Evolutionary conservation across 2,329 filamentous ascomycete genomes (phyloP).

Genomic region (Botrytis elliptica): DNA sequence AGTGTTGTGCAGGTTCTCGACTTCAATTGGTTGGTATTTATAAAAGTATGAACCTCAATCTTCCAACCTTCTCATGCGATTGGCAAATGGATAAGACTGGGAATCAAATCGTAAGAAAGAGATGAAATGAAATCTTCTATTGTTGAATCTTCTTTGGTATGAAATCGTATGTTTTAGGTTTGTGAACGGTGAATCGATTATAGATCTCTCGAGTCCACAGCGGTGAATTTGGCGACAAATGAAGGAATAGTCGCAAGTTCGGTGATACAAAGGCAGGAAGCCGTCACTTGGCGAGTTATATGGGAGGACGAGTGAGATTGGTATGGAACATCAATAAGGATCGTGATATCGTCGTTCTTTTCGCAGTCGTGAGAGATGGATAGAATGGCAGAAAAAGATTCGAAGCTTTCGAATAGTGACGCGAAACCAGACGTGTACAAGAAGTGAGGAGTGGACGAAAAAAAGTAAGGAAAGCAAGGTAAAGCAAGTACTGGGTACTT

Average conservation of each 20-base stretch:
- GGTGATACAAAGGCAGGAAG: slow-evolving; percentile 20
- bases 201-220: slow-evolving; percentile 7
- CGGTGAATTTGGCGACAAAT: slow-evolving; percentile 8
- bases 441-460: not conserved
- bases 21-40: slow-evolving; percentile 4
- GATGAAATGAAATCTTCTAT: not conserved
- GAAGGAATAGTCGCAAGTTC: not conserved
- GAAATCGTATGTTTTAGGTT: slow-evolving; percentile 8
- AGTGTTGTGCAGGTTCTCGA: not conserved
- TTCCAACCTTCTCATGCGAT: not conserved
- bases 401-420: not conserved
- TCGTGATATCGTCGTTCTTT: slow-evolving; percentile 12
- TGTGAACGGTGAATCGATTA: slow-evolving; percentile 16
- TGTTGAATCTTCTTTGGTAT: not conserved
- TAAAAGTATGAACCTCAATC: not conserved
- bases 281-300: slow-evolving; percentile 24
- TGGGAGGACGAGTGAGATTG: slow-evolving; percentile 21
- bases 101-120: not conserved
- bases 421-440: slow-evolving; percentile 1
- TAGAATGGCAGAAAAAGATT: slow-evolving; percentile 4
- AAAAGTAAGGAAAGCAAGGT: not conserved
- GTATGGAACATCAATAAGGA: slow-evolving; percentile 15
- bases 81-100: not conserved
- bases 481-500: not conserved
- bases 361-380: slow-evolving; percentile 5